A percentile compares a stretch with the other conserved stretches of the same genome.
Evolutionary conservation across 805 yeast genomes (phyloP).

Genomic region (Metschnikowia colocasiae): DNA sequence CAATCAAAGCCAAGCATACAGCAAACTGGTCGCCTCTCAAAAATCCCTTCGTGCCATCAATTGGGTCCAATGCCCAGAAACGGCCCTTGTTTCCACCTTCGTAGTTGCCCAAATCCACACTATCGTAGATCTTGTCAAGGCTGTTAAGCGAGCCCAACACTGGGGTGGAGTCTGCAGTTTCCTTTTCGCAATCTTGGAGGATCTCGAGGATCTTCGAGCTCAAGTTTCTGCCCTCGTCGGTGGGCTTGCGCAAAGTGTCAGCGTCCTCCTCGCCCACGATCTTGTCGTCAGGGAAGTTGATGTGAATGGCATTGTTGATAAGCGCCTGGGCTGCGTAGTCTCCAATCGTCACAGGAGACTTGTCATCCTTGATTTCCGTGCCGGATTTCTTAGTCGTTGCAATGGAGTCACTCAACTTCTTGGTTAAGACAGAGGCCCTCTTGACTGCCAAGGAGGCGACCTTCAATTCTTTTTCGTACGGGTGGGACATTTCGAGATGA

Average conservation of each 20-base stretch:
- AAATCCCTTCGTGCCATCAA: constrained; percentile 96
- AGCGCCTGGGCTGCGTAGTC: constrained; percentile 96
- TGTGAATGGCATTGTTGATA: constrained; percentile 74
- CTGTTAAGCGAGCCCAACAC: constrained; percentile 42
- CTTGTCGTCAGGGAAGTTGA: constrained; percentile 78
- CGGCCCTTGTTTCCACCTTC: constrained; percentile 77
- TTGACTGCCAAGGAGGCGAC: constrained; percentile 89
- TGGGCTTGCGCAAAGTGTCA: constrained; percentile 46
- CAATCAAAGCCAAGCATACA: constrained; percentile 86
- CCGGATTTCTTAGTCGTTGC: constrained; percentile 44
- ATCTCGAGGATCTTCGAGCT: constrained; percentile 56
- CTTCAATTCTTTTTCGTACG: constrained; percentile 61
- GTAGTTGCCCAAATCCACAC: constrained; percentile 78
- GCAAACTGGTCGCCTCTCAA: constrained; percentile 96
- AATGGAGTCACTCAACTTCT: constrained; percentile 56
- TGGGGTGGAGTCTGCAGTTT: constrained; percentile 31
- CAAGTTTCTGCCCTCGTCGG: constrained; percentile 44
- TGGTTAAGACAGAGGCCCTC: constrained; percentile 77
- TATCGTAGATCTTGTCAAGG: constrained; percentile 50
- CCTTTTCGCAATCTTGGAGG: constrained; percentile 49
- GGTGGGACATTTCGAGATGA: constrained; percentile 19
- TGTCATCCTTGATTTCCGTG: constrained; percentile 76
- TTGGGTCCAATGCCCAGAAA: constrained; percentile 97
- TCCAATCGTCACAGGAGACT: constrained; percentile 94
- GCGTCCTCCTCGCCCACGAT: constrained; percentile 96